phyloP scores from a whole-genome alignment of 1,284 basidiomycete genomes.

The Termitomyces sp. region DNA sequence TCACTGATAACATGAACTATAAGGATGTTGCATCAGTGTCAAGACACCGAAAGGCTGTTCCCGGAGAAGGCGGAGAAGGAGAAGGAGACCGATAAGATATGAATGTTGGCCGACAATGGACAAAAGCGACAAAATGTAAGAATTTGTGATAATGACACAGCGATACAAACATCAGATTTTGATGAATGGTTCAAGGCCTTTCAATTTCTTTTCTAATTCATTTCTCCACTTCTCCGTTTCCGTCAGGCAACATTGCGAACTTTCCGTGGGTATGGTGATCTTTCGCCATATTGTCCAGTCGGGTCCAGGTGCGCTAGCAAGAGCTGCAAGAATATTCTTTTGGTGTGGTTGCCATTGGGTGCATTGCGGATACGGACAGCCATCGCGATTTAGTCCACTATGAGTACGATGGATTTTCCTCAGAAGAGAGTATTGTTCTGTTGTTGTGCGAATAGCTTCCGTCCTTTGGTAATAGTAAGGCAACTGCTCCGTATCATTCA shows the following conservation, averaged over 20 bases:
- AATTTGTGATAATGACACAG: no score
- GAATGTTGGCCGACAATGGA: no score
- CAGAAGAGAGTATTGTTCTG: not conserved
- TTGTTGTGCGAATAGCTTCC: not conserved
- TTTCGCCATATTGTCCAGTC: not conserved
- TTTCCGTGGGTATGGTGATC: not conserved
- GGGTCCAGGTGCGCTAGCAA: not conserved
- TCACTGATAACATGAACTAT: no score
- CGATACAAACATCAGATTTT: not conserved
- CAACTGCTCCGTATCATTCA: not conserved
- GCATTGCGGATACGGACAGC: no score
- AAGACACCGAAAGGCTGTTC: no score
- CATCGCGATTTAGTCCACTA: no score
- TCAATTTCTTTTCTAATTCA: slow-evolving; percentile 5
- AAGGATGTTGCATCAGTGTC: no score
- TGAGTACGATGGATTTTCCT: no score
- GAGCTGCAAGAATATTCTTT: not conserved
- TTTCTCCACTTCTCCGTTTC: not conserved
- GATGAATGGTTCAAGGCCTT: not conserved
- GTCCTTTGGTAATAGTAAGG: not conserved
- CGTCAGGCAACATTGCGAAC: not conserved
- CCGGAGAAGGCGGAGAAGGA: no score
- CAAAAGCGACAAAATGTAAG: no score
- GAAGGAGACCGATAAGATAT: no score
- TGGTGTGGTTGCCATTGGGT: not conserved